Evolutionary conservation across 371 early-diverging fungal genomes (phyloP).

Genomic region (Actinomortierella wolfii): DNA sequence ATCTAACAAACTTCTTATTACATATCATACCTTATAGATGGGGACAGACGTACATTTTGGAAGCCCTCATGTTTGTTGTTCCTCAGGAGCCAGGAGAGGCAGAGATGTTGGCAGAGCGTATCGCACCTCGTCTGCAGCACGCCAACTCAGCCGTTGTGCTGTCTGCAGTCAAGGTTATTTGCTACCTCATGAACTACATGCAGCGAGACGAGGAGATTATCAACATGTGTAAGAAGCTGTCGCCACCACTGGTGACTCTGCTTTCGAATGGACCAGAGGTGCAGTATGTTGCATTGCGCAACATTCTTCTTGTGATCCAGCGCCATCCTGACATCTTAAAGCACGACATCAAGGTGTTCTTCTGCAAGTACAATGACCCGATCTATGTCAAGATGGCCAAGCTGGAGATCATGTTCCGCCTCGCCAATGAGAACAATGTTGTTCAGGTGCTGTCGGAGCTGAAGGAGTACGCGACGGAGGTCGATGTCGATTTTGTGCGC

Average conservation of each 20-base stretch:
- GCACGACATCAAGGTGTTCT: conserved; percentile 91
- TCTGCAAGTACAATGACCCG: conserved; percentile 97
- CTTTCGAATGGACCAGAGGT: conserved; percentile 90
- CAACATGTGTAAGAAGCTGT: conserved; percentile 79
- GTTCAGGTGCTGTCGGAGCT: conserved; percentile 88
- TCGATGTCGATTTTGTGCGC: conserved; percentile 95
- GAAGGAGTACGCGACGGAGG: conserved; percentile 94
- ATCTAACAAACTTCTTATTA: conserved; percentile 1
- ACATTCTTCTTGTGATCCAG: conserved; percentile 89
- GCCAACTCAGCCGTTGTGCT: conserved; percentile 93
- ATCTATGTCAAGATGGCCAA: conserved; percentile 95
- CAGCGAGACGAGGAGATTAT: conserved; percentile 70
- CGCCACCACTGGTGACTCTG: conserved; percentile 91
- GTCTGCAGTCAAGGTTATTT: conserved; percentile 72
- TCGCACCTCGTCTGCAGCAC: conserved; percentile 90
- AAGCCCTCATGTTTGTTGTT: conserved; percentile 78
- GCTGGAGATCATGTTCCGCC: conserved; percentile 85
- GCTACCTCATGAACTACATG: conserved; percentile 65
- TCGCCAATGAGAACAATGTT: conserved; percentile 79
- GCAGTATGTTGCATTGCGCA: conserved; percentile 92
- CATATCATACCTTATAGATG: conserved; percentile 62
- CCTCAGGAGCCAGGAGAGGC: conserved; percentile 80
- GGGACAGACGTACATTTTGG: conserved; percentile 95
- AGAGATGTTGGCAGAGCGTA: conserved; percentile 84
- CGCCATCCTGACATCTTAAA: conserved; percentile 78